These are phyloP conservation scores for Chalara sp. DNA, from an alignment of 2,329 filamentous ascomycete genomes.

Conservation along the genomic window DNA sequence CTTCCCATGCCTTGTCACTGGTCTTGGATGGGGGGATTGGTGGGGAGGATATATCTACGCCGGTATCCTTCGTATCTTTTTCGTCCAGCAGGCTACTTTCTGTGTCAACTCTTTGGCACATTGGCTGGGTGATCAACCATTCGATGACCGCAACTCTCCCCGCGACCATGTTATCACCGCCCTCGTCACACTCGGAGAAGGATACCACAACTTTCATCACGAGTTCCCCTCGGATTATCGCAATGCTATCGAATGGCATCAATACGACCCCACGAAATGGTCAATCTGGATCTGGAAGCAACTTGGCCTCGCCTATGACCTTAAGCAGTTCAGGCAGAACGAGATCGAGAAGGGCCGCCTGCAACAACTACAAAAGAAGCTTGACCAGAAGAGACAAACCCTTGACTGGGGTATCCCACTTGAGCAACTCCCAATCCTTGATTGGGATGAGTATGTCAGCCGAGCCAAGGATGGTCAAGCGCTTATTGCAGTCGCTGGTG, in stretches of 20 bases:
- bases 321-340: slow-evolving; percentile 87
- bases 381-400: slow-evolving; percentile 74
- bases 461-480: slow-evolving; percentile 72
- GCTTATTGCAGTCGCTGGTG: slow-evolving; percentile 72
- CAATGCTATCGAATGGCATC: slow-evolving; percentile 84
- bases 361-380: slow-evolving; percentile 87
- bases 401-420: slow-evolving; percentile 85
- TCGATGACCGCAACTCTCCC: slow-evolving; percentile 87
- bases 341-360: slow-evolving; percentile 89
- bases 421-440: slow-evolving; percentile 77
- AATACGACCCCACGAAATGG: slow-evolving; percentile 93
- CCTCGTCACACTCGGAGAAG: slow-evolving; percentile 77
- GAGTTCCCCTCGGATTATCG: slow-evolving; percentile 92
- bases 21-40: slow-evolving; percentile 77
- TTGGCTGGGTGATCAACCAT: slow-evolving; percentile 88
- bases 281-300: slow-evolving; percentile 79
- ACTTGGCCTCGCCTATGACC: slow-evolving; percentile 74
- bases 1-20: slow-evolving; percentile 69
- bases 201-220: slow-evolving; percentile 95
- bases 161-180: slow-evolving; percentile 84
- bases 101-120: slow-evolving; percentile 88
- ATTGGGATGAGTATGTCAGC: slow-evolving; percentile 80
- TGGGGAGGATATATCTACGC: slow-evolving; percentile 77
- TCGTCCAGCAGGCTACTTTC: slow-evolving; percentile 89
- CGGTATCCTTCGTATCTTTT: slow-evolving; percentile 80